Conservation (phyloP, 2,329 filamentous ascomycete genomes). For the Penicillium sclerotiorum region DNA sequence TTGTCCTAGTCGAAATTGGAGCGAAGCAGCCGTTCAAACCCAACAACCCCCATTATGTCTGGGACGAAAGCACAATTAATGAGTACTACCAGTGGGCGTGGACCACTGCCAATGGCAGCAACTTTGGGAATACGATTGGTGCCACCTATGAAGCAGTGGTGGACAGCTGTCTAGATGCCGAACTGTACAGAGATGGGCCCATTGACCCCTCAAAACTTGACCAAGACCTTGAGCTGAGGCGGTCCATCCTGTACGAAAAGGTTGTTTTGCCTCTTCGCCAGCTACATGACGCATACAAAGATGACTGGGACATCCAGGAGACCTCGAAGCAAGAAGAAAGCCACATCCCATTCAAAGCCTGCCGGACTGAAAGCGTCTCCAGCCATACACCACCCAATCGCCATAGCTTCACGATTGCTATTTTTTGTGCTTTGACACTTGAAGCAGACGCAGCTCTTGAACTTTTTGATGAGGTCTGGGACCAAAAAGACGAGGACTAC, state of each 20-base stretch:
- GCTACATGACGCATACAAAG: background rate
- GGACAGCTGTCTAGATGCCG: background rate
- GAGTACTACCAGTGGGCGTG: background rate
- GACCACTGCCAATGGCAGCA: background rate
- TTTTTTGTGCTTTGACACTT: too few relatives aligned
- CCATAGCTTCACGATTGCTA: background rate
- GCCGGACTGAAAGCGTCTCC: background rate
- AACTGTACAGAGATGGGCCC: background rate
- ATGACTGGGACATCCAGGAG: conserved; percentile 1
- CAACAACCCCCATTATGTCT: background rate
- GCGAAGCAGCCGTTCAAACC: background rate
- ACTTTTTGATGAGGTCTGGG: too few relatives aligned
- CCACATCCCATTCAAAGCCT: background rate
- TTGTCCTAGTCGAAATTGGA: background rate
- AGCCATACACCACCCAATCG: background rate
- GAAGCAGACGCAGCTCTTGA: too few relatives aligned
- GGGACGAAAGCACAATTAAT: background rate
- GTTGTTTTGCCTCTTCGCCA: background rate
- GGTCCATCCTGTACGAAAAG: background rate
- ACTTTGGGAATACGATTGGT: background rate
- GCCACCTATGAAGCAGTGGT: background rate
- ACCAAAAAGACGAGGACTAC: too few relatives aligned
- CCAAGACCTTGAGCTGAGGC: background rate
- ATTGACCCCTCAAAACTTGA: background rate
- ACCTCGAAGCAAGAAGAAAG: background rate